Conservation (phyloP, 1,284 basidiomycete genomes). For the Ustilago loliicola region DNA sequence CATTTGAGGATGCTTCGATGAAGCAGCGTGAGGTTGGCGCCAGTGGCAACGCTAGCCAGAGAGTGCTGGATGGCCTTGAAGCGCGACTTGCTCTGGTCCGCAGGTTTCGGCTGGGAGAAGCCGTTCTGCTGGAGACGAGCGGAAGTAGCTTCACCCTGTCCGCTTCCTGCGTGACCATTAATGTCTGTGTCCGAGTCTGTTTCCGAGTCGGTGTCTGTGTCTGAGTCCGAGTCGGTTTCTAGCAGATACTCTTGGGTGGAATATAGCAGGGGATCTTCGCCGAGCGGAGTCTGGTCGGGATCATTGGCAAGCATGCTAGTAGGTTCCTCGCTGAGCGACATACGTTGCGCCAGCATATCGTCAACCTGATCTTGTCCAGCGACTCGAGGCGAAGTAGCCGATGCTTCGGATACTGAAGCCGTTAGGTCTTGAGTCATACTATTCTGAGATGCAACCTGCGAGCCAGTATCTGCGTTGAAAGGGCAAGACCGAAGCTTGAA, state of each 20-base stretch:
- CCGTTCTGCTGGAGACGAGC: background rate
- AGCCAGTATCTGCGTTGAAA: slow-evolving; percentile 12
- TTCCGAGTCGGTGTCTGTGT: slow-evolving; percentile 33
- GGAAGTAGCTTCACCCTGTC: background rate
- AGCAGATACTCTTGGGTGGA: slow-evolving; percentile 47
- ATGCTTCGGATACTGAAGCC: background rate
- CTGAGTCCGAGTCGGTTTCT: slow-evolving; percentile 42
- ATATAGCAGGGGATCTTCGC: slow-evolving; percentile 60
- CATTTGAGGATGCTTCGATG: slow-evolving; percentile 89
- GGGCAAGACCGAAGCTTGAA: slow-evolving; percentile 40
- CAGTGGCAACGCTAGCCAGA: slow-evolving; percentile 76
- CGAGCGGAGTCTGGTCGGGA: slow-evolving; percentile 56
- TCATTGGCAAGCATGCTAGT: slow-evolving; percentile 46
- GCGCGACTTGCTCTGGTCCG: background rate
- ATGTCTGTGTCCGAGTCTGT: slow-evolving; percentile 5
- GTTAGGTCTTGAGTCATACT: background rate
- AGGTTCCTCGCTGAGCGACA: slow-evolving; percentile 55
- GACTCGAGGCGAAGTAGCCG: slow-evolving; percentile 1
- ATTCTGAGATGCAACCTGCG: background rate
- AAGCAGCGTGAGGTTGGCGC: slow-evolving; percentile 71
- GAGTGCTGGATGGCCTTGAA: slow-evolving; percentile 71
- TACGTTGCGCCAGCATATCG: slow-evolving; percentile 14
- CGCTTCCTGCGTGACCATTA: background rate
- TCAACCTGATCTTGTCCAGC: background rate
- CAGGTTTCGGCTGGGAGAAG: background rate